phyloP scores from a whole-genome alignment of 192 early-diverging fungal genomes.

The Coemansia sp. region DNA sequence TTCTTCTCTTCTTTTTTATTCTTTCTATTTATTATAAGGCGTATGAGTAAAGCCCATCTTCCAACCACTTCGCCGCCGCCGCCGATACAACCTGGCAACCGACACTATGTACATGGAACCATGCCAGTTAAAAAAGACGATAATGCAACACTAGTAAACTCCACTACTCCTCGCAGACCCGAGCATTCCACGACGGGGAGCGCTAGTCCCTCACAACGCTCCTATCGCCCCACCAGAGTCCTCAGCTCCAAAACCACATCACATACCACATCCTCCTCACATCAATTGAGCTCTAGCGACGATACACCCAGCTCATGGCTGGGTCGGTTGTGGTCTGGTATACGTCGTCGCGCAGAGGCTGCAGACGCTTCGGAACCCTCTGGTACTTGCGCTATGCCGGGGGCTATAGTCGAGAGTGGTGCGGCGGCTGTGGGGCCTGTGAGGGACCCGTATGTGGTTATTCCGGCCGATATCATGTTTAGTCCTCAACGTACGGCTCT shows the following conservation, averaged over 20 bases:
- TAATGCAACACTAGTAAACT: slow-evolving; percentile 3
- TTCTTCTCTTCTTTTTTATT: neutral
- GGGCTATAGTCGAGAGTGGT: slow-evolving; percentile 25
- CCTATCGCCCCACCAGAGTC: neutral
- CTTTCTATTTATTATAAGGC: neutral
- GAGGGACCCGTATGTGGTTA: slow-evolving; percentile 20
- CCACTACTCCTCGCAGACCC: neutral
- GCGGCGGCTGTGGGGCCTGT: slow-evolving; percentile 24
- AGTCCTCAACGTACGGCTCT: slow-evolving; percentile 24
- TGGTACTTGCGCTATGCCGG: neutral
- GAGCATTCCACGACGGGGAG: neutral
- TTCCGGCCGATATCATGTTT: slow-evolving; percentile 50
- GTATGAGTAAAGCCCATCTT: slow-evolving; percentile 6
- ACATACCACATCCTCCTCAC: neutral
- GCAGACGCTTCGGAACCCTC: neutral
- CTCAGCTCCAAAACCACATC: neutral
- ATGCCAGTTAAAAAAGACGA: slow-evolving; percentile 18
- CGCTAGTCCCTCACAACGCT: neutral
- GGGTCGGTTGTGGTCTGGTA: slow-evolving; percentile 24
- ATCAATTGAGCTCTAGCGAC: neutral
- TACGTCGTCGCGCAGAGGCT: slow-evolving; percentile 18
- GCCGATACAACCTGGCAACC: neutral
- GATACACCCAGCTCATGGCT: slow-evolving; percentile 14
- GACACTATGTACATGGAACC: neutral
- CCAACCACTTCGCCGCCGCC: neutral